Conservation (phyloP, 306 rosid species). For the Sicyos edulis region DNA sequence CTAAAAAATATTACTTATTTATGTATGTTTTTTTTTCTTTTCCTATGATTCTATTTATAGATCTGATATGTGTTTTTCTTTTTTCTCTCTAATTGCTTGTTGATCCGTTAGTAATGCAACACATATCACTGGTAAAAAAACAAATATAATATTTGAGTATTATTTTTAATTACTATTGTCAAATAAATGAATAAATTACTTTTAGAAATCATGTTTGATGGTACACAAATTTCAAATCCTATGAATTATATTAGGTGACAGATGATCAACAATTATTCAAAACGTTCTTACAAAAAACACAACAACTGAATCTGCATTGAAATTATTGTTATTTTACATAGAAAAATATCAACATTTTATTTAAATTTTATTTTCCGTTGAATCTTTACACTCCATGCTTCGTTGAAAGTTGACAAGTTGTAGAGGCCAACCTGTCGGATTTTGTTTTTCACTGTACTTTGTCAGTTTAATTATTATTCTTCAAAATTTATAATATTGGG, state of each 20-base stretch:
- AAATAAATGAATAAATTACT: background rate
- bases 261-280: background rate
- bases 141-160: too few relatives aligned
- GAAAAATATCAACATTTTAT: background rate
- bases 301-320: background rate
- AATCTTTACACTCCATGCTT: background rate
- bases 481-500: background rate
- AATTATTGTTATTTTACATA: background rate
- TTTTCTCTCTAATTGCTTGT: too few relatives aligned
- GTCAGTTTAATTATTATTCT: background rate
- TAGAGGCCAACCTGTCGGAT: slow-evolving; percentile 2
- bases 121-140: too few relatives aligned
- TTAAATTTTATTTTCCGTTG: background rate
- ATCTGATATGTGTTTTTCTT: too few relatives aligned
- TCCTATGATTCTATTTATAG: too few relatives aligned
- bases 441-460: background rate
- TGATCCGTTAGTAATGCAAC: too few relatives aligned
- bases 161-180: too few relatives aligned
- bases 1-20: too few relatives aligned
- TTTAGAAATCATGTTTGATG: background rate
- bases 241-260: background rate
- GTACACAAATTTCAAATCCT: slow-evolving; percentile 5
- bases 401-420: slow-evolving; percentile 9
- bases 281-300: background rate
- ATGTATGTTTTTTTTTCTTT: too few relatives aligned